These are phyloP conservation scores for Erysimum pusillum DNA, from an alignment of 441 rosid species.

Conservation along the genomic window DNA sequence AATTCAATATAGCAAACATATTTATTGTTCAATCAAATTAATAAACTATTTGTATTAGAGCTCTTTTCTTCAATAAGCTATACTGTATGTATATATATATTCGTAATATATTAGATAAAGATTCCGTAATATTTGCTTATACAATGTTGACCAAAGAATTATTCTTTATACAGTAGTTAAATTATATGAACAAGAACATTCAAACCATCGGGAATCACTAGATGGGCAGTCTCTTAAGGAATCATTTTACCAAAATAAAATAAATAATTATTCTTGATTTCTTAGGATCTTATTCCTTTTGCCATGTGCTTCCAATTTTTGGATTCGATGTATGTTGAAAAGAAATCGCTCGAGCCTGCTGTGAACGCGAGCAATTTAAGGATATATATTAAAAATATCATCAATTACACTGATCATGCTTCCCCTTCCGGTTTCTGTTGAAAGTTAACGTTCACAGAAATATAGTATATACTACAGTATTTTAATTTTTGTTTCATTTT, in stretches of 20 bases:
- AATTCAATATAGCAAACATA: background rate
- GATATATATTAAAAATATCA: background rate
- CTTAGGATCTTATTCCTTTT: slow-evolving; percentile 42
- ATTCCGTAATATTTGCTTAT: slow-evolving; percentile 21
- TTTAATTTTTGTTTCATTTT: background rate
- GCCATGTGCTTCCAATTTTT: slow-evolving; percentile 43
- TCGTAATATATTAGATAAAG: slow-evolving; percentile 12
- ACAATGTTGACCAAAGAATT: slow-evolving; percentile 19
- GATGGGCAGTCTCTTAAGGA: slow-evolving; percentile 25
- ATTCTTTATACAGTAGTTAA: slow-evolving; percentile 1
- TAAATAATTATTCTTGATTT: slow-evolving; percentile 29
- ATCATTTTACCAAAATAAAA: slow-evolving; percentile 20
- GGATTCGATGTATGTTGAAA: slow-evolving; percentile 44
- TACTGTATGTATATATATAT: slow-evolving; percentile 1
- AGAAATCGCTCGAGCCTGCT: background rate
- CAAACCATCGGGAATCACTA: slow-evolving; percentile 25
- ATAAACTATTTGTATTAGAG: slow-evolving; percentile 1
- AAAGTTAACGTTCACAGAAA: background rate
- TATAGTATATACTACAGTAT: too few species aligned
- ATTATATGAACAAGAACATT: slow-evolving; percentile 25
- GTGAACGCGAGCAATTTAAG: slow-evolving; percentile 29
- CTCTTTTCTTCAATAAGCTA: background rate
- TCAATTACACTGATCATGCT: background rate
- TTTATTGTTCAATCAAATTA: slow-evolving; percentile 2
- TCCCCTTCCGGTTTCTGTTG: slow-evolving; percentile 1